Percentiles rank a stretch among this genome's conserved stretches.
Evolutionary conservation across 208 protist species (phyloP).

Genomic region (Kentomonas sorsogonicus): DNA sequence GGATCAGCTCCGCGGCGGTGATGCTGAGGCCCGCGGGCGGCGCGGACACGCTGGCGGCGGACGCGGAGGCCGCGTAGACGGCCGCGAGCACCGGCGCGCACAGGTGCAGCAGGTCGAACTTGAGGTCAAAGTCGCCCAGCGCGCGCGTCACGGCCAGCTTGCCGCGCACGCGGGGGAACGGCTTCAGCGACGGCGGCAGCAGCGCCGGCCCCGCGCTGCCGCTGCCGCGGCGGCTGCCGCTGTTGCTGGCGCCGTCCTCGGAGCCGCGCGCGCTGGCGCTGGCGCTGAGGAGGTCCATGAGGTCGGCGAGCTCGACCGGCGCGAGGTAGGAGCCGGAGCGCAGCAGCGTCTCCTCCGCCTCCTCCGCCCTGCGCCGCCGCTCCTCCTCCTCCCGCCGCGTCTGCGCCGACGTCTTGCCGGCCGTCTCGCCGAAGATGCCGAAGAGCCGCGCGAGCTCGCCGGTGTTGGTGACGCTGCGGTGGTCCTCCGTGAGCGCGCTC

Average conservation of each 20-base stretch:
- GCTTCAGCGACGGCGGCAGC: not conserved
- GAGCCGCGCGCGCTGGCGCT: not conserved
- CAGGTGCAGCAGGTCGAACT: constrained; percentile 16
- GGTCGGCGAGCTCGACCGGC: not conserved
- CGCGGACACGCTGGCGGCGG: too few species aligned
- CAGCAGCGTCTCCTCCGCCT: too few species aligned
- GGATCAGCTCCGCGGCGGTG: too few species aligned
- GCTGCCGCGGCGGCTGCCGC: not conserved
- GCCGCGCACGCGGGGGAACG: constrained; percentile 47
- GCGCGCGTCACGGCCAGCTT: constrained; percentile 56
- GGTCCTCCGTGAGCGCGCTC: too few species aligned
- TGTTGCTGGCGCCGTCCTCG: constrained; percentile 3
- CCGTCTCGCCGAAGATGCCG: not conserved
- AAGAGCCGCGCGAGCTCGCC: constrained; percentile 3
- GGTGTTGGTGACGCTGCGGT: constrained; percentile 5
- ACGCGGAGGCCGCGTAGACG: too few species aligned
- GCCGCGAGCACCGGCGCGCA: too few species aligned
- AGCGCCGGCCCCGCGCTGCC: not conserved
- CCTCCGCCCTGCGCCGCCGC: too few species aligned
- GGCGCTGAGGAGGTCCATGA: not conserved
- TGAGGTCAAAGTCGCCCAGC: constrained; percentile 72
- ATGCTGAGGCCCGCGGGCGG: too few species aligned
- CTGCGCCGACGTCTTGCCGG: too few species aligned
- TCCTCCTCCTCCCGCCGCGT: too few species aligned
- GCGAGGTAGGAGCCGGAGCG: constrained; percentile 3